Evolutionary conservation across 2,329 filamentous ascomycete genomes (phyloP).

Genomic region (Tolypocladium tropicale): DNA sequence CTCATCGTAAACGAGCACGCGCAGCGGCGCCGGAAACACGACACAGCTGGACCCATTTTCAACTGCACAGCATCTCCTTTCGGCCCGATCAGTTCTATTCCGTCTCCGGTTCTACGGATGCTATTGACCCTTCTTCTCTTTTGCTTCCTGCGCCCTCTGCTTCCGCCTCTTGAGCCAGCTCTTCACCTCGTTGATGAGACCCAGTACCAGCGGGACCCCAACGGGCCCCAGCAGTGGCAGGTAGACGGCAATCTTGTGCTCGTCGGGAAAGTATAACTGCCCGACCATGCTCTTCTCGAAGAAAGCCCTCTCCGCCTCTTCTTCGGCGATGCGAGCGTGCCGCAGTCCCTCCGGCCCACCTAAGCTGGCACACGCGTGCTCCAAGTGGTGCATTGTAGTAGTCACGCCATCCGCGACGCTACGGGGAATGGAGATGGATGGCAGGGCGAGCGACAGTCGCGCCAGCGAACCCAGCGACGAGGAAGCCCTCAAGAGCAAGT

Average conservation of each 20-base stretch:
- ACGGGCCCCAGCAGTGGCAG: constrained; percentile 83
- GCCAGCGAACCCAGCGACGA: constrained; percentile 91
- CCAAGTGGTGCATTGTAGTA: constrained; percentile 67
- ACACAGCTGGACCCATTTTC: not conserved
- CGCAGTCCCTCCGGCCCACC: constrained; percentile 57
- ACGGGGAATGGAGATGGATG: constrained; percentile 82
- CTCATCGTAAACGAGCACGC: not conserved
- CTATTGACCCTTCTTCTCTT: not conserved
- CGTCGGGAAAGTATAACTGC: constrained; percentile 95
- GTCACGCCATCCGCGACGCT: constrained; percentile 80
- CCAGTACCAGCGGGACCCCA: constrained; percentile 80
- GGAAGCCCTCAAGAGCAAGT: constrained; percentile 78
- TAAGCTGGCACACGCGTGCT: constrained; percentile 64
- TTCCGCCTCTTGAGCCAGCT: constrained; percentile 41
- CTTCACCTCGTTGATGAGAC: constrained; percentile 70
- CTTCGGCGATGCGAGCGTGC: constrained; percentile 75
- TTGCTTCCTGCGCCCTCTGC: constrained; percentile 29
- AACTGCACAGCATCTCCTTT: no score
- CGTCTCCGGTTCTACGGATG: not conserved
- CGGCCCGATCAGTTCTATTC: not conserved
- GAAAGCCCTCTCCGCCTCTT: constrained; percentile 85
- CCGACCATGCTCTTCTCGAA: constrained; percentile 99
- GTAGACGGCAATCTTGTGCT: constrained; percentile 96
- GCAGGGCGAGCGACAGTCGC: constrained; percentile 70
- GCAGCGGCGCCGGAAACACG: not conserved